These are phyloP conservation scores for Pisolithus tinctorius DNA, from an alignment of 768 basidiomycete species.

Conservation along the genomic window DNA sequence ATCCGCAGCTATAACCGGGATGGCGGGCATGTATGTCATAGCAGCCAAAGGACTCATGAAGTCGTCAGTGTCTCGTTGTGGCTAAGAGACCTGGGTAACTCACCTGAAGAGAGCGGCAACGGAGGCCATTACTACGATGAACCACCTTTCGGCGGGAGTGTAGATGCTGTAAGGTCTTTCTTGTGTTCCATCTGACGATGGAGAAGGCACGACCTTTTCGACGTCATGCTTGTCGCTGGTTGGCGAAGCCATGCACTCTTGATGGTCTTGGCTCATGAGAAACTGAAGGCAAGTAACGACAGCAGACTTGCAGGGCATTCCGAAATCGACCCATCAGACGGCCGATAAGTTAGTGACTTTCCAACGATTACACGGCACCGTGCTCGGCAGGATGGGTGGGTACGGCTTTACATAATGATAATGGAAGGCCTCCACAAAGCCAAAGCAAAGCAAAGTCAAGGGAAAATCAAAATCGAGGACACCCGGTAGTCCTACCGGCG, in stretches of 20 bases:
- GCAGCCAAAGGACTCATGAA: constrained; percentile 55
- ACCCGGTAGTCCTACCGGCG: too few species aligned
- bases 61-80: neutral
- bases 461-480: too few species aligned
- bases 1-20: constrained; percentile 51
- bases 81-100: neutral
- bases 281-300: neutral
- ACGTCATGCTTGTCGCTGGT: neutral
- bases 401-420: too few species aligned
- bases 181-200: neutral
- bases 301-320: neutral
- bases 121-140: constrained; percentile 49
- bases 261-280: neutral
- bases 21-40: constrained; percentile 71
- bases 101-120: constrained; percentile 59
- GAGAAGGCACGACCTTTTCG: neutral
- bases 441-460: too few species aligned
- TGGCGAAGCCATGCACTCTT: neutral
- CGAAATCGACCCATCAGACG: too few species aligned
- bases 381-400: too few species aligned
- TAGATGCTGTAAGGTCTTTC: constrained; percentile 37
- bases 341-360: too few species aligned
- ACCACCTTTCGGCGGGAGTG: constrained; percentile 52
- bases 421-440: too few species aligned
- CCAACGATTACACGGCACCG: too few species aligned